These are phyloP conservation scores for Colletotrichum destructivum DNA, from an alignment of 2,329 filamentous ascomycete genomes.

Conservation along the genomic window DNA sequence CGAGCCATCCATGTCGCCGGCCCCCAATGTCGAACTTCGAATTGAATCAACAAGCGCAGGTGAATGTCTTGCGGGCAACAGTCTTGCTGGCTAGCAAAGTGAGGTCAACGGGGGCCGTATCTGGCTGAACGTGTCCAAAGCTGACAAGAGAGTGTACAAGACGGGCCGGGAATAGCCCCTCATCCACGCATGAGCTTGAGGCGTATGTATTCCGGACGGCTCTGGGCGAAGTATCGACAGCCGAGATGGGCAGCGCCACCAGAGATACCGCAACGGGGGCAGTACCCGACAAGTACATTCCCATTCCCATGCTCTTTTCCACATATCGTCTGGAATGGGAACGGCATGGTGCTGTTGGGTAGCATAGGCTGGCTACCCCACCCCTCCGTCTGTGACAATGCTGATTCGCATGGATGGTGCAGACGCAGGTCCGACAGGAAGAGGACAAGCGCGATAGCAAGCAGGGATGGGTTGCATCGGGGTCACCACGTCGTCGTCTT, in stretches of 20 bases:
- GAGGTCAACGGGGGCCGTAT: conserved; percentile 15
- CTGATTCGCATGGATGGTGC: conserved; percentile 47
- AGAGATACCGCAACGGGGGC: conserved; percentile 10
- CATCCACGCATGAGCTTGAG: neutral
- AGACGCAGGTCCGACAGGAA: conserved; percentile 61
- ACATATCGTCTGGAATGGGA: neutral
- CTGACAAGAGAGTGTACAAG: conserved; percentile 14
- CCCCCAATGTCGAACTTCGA: neutral
- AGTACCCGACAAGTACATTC: neutral
- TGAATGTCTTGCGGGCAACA: conserved; percentile 1
- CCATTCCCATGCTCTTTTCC: too few relatives aligned
- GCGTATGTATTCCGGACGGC: neutral
- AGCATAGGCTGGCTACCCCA: conserved; percentile 22
- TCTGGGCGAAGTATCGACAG: conserved; percentile 15
- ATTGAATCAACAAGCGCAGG: conserved; percentile 7
- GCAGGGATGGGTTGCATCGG: conserved; percentile 40
- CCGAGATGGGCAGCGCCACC: conserved; percentile 11
- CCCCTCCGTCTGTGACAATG: conserved; percentile 33
- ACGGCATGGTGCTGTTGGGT: neutral
- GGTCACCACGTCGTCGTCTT: conserved; percentile 27
- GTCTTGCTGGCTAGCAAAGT: conserved; percentile 3
- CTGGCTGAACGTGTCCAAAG: neutral
- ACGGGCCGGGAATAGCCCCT: neutral
- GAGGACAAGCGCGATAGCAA: conserved; percentile 54
- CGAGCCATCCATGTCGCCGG: neutral